phyloP scores from a whole-genome alignment of 2,329 filamentous ascomycete genomes.

The Fusarium multiceps region DNA sequence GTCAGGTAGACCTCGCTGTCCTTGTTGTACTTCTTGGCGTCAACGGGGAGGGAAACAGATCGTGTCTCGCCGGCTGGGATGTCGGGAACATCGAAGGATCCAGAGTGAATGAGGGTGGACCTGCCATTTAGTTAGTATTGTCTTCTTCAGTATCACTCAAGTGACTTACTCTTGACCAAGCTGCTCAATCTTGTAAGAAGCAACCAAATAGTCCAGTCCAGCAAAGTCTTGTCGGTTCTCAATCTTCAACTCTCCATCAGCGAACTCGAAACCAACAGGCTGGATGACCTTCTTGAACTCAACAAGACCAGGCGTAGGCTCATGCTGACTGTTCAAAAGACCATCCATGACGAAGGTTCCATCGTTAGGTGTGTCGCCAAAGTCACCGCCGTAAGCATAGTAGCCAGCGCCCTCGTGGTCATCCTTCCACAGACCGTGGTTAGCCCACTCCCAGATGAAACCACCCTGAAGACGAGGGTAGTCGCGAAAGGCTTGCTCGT shows the following conservation, averaged over 20 bases:
- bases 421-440: constrained; percentile 66
- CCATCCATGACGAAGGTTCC: constrained; percentile 73
- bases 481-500: constrained; percentile 70
- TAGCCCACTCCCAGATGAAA: constrained; percentile 75
- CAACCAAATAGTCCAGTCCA: constrained; percentile 56
- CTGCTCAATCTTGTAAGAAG: constrained; percentile 58
- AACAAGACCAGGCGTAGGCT: constrained; percentile 65
- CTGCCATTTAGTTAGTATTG: background rate
- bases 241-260: constrained; percentile 53
- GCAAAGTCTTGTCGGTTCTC: constrained; percentile 64
- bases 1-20: constrained; percentile 58
- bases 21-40: constrained; percentile 44
- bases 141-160: no score
- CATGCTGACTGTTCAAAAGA: constrained; percentile 63
- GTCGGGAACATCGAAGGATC: constrained; percentile 55
- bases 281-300: constrained; percentile 70
- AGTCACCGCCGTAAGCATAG: constrained; percentile 72
- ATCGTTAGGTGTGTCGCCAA: constrained; percentile 70
- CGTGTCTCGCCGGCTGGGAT: constrained; percentile 54
- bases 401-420: constrained; percentile 59
- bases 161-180: constrained; percentile 55
- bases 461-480: constrained; percentile 73
- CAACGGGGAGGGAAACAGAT: constrained; percentile 50
- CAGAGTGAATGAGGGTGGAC: constrained; percentile 46
- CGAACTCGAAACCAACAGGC: constrained; percentile 59